These are phyloP conservation scores for Lactifluus volemus DNA, from an alignment of 768 basidiomycete species.

Conservation along the genomic window DNA sequence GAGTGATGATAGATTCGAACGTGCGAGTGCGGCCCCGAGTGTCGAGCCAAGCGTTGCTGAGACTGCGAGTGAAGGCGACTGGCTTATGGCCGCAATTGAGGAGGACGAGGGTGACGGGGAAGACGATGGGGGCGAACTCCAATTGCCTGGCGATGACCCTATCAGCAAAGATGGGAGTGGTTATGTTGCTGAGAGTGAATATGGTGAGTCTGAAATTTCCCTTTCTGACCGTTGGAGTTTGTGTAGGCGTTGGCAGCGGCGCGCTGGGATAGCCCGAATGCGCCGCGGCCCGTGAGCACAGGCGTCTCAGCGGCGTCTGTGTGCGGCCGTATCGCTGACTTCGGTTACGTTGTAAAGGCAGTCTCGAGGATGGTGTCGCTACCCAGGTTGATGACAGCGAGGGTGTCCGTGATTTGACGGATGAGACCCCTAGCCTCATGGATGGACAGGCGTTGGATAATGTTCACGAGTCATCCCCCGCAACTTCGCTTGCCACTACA, in stretches of 20 bases:
- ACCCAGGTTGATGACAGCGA: constrained; percentile 20
- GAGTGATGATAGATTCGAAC: constrained; percentile 48
- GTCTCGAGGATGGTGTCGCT: constrained; percentile 33
- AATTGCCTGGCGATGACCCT: constrained; percentile 5
- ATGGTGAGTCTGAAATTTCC: constrained; percentile 27
- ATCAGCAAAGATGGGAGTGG: constrained; percentile 6
- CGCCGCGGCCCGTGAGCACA: constrained; percentile 17
- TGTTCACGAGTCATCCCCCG: constrained; percentile 15
- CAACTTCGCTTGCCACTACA: constrained; percentile 10
- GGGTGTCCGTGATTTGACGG: constrained; percentile 18
- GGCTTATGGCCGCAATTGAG: constrained; percentile 84
- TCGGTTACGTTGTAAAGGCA: constrained; percentile 41
- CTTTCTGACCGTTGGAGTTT: constrained; percentile 20
- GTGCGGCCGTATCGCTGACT: constrained; percentile 53
- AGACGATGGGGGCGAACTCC: constrained; percentile 24
- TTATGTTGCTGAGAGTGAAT: constrained; percentile 6
- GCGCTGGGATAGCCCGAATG: constrained; percentile 24
- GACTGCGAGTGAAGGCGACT: constrained; percentile 66
- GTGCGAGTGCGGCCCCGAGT: constrained; percentile 60
- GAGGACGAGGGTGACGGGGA: constrained; percentile 53
- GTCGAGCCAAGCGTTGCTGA: constrained; percentile 58
- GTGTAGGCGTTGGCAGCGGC: constrained; percentile 25
- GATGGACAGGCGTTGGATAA: constrained; percentile 20
- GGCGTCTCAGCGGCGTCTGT: constrained; percentile 17
- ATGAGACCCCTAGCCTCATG: constrained; percentile 13